A percentile compares a stretch with the other conserved stretches of the same genome.
Evolutionary conservation across 257 asterid species (phyloP).

Genomic region (Solanum arcanum): DNA sequence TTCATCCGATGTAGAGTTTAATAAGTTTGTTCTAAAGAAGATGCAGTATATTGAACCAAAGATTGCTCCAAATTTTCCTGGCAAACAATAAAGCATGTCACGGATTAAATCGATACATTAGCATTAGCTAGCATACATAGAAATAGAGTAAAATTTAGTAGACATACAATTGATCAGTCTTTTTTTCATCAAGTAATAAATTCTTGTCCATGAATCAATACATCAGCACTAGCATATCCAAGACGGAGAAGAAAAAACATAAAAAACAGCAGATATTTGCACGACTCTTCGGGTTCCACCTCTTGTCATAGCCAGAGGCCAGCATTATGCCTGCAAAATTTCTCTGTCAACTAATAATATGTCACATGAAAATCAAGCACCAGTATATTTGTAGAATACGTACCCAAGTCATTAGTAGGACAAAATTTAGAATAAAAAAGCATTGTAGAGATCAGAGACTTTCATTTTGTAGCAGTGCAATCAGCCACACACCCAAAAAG

Average conservation of each 20-base stretch:
- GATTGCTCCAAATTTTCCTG: conserved; percentile 65
- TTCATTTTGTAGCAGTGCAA: conserved; percentile 46
- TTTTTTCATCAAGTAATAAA: not conserved
- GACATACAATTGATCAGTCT: not conserved
- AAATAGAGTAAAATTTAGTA: not conserved
- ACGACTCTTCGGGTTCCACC: conserved; percentile 65
- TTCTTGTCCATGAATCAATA: conserved; percentile 27
- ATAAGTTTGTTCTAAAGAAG: conserved; percentile 32
- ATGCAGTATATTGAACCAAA: conserved; percentile 37
- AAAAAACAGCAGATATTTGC: conserved; percentile 49
- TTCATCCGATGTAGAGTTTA: not conserved
- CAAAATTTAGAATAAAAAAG: not conserved
- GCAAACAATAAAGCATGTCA: not conserved
- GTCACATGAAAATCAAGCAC: not conserved
- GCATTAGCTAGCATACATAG: not conserved
- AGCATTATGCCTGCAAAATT: conserved; percentile 44
- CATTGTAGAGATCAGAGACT: not conserved
- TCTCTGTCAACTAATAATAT: not conserved
- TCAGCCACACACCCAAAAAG: conserved; percentile 49
- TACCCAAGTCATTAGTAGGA: not conserved
- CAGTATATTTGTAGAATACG: not conserved
- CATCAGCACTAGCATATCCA: conserved; percentile 20
- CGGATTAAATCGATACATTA: not conserved
- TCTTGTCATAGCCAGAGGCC: conserved; percentile 62
- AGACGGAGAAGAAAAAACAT: conserved; percentile 56